These are phyloP conservation scores for Termitomyces sp. DNA, from an alignment of 768 basidiomycete species.

Conservation along the genomic window DNA sequence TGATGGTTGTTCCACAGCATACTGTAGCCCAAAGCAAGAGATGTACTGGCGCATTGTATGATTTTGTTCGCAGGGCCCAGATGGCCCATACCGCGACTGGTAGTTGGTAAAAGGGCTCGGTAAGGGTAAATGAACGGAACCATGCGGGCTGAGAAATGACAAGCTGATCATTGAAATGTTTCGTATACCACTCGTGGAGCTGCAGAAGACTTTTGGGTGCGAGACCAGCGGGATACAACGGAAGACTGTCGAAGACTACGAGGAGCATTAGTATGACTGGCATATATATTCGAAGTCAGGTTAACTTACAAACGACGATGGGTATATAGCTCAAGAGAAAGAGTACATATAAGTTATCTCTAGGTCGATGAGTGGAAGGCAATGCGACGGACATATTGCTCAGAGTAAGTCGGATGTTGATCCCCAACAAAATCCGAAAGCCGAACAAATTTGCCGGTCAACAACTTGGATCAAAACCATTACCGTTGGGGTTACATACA, in stretches of 20 bases:
- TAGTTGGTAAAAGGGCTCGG: conserved; percentile 18
- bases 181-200: conserved; percentile 16
- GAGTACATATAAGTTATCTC: conserved; percentile 15
- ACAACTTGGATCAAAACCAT: background rate
- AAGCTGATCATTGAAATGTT: conserved; percentile 20
- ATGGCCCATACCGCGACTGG: conserved; percentile 18
- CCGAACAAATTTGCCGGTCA: background rate
- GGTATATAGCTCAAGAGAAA: conserved; percentile 17
- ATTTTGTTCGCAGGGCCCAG: conserved; percentile 18
- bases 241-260: conserved; percentile 18
- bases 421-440: background rate
- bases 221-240: conserved; percentile 15
- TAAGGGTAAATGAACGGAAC: conserved; percentile 20
- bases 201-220: conserved; percentile 15
- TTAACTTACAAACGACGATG: conserved; percentile 12
- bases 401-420: background rate
- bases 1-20: conserved; percentile 16
- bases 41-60: conserved; percentile 15
- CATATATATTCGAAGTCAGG: background rate
- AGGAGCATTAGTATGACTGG: background rate
- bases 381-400: conserved; percentile 10
- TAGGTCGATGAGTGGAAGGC: conserved; percentile 9
- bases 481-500: background rate
- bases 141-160: conserved; percentile 18
- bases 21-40: conserved; percentile 18